Evolutionary conservation across 2,329 filamentous ascomycete species (phyloP), one percentile per base, ranked within the genome.

Genomic region (Aspergillus brasiliensis): DNA sequence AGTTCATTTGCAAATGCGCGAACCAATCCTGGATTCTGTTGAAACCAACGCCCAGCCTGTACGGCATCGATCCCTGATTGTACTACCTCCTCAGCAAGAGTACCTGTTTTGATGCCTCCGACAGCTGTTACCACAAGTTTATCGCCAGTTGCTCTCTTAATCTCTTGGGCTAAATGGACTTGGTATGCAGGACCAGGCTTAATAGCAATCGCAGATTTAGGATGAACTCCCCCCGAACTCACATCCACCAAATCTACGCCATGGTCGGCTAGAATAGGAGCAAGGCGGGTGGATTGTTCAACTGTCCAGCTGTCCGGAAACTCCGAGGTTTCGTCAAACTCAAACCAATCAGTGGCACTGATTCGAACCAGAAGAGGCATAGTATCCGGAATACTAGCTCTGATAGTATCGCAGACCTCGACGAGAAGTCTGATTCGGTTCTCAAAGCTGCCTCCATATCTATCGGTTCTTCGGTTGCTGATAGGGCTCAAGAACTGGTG

Each of bases 271-370:
- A 58, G 28, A 21, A 63, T 25, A 1, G 31, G 8, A 4, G 37
- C 61, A 8, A 63, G 56, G 17, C 40, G 38, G 2, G 52, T 10
- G 15, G 63, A 61, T 25, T 65, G 51, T 17, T 44, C 59, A 19
- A 65, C 8, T 5, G 61, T 67, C 65, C 66, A 66, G 28, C 62
- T 65, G 42, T 67, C 64, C 2, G 59, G 57, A 31, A 66, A 67
- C 15, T 55, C 56, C 19, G 57, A 44, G 10, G 8, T 31, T 7
- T 56, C 69, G 61, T 58, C 64, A 31, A 58, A 56, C 46, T 88
- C 83, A 76, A 87, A 82, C 84, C 86, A 88, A 65, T 89, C 86
- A 6, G 84, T 87, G 3, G 80, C 82, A n/a, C 84, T 86, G 65
- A 88, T 79, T 57, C 86, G 81, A 25, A 88, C 67, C 66, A 86